Percentiles rank a stretch among this genome's conserved stretches.
Conservation (phyloP, 2,329 filamentous ascomycete genomes). For the Aspergillus fructus region DNA sequence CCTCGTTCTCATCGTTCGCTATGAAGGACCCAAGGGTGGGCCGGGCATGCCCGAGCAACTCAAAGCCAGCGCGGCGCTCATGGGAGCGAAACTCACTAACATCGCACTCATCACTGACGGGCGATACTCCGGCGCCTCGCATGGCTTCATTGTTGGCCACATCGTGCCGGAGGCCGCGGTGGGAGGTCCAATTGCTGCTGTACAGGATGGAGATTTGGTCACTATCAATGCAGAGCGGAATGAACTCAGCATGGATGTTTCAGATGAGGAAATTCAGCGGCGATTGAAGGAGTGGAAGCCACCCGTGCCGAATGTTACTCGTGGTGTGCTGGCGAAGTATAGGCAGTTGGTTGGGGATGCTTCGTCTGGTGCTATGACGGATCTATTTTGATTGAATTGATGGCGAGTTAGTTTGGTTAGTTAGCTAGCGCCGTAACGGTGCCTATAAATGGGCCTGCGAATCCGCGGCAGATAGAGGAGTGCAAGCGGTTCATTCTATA, state of each 20-base stretch:
- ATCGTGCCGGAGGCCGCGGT: conserved; percentile 87
- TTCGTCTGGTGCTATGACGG: conserved; percentile 86
- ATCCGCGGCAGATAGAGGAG: too few species aligned
- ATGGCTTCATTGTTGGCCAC: conserved; percentile 93
- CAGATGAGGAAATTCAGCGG: conserved; percentile 67
- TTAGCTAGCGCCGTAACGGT: background rate
- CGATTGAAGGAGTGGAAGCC: conserved; percentile 67
- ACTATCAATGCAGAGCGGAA: conserved; percentile 85
- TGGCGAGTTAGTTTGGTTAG: background rate
- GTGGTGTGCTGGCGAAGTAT: conserved; percentile 89
- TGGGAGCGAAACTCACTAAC: conserved; percentile 85
- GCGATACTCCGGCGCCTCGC: conserved; percentile 80
- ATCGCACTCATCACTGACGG: conserved; percentile 92
- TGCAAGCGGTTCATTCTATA: too few species aligned
- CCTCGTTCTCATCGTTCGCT: conserved; percentile 84
- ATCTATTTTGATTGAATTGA: conserved; percentile 58
- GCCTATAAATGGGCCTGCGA: too few species aligned
- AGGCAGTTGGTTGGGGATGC: conserved; percentile 84
- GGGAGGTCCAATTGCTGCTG: conserved; percentile 83
- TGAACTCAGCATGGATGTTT: conserved; percentile 67
- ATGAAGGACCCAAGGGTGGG: conserved; percentile 89
- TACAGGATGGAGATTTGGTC: conserved; percentile 75
- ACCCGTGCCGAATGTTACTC: conserved; percentile 70
- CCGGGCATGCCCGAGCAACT: conserved; percentile 97
- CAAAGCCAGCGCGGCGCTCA: conserved; percentile 82